Conservation (phyloP, 2,329 filamentous ascomycete genomes). For the Colletotrichum horii region DNA sequence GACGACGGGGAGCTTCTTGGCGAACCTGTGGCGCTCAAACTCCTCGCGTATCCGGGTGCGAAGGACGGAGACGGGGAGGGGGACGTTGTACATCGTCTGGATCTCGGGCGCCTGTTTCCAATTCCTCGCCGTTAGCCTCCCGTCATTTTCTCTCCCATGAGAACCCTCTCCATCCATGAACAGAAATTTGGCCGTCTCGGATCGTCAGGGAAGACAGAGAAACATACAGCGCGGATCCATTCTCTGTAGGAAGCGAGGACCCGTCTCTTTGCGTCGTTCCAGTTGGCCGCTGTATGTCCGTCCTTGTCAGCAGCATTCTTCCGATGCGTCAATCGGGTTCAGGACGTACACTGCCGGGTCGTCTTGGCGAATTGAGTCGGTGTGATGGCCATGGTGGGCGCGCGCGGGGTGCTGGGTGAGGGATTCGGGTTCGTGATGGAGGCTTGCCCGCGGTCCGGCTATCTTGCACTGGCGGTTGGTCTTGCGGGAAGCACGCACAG, state of each 20-base stretch:
- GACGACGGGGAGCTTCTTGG: conserved; percentile 85
- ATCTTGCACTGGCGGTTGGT: not conserved
- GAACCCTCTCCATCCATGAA: not conserved
- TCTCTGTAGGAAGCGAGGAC: conserved; percentile 90
- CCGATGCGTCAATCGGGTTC: not conserved
- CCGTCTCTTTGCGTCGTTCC: conserved; percentile 84
- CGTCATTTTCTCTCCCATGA: not conserved
- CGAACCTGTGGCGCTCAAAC: conserved; percentile 94
- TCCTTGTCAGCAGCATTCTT: conserved; percentile 37
- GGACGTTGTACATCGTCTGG: conserved; percentile 95
- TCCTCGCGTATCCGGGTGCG: conserved; percentile 95
- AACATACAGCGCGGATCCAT: conserved; percentile 93
- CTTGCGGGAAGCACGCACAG: conserved; percentile 8
- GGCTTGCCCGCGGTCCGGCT: conserved; percentile 13
- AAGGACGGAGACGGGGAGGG: conserved; percentile 84
- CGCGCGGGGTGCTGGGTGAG: conserved; percentile 38
- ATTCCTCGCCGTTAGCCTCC: not conserved
- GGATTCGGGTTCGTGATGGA: conserved; percentile 30
- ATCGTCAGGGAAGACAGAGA: not conserved
- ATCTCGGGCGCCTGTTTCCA: conserved; percentile 84
- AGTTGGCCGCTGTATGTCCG: conserved; percentile 74
- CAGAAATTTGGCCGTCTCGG: not conserved
- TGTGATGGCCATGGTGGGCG: conserved; percentile 80
- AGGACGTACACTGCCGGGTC: conserved; percentile 75
- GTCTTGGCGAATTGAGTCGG: conserved; percentile 88